These are phyloP conservation scores for Basipetospora chlamydospora DNA, from an alignment of 2,329 filamentous ascomycete genomes.

Conservation along the genomic window DNA sequence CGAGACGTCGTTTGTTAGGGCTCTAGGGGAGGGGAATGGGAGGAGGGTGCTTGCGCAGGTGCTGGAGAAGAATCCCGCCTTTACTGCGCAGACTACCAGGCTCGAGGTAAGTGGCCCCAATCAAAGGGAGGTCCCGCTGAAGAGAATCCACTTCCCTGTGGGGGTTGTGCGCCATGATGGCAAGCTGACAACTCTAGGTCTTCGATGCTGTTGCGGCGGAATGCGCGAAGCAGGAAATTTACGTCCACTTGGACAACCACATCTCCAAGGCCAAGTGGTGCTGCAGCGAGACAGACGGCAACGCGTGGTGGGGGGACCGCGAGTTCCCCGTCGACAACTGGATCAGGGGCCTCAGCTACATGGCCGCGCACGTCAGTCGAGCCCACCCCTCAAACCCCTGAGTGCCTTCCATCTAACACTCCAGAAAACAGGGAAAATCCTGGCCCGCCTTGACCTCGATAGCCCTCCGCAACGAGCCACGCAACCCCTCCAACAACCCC, in stretches of 20 bases:
- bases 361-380: conserved; percentile 38
- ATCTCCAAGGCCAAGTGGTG: conserved; percentile 45
- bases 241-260: conserved; percentile 47
- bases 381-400: not conserved
- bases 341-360: conserved; percentile 43
- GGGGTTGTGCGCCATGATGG: too few species aligned
- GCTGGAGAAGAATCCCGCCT: conserved; percentile 39
- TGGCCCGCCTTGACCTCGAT: conserved; percentile 35
- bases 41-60: conserved; percentile 34
- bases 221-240: conserved; percentile 37
- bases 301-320: conserved; percentile 46
- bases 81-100: conserved; percentile 38
- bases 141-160: too few species aligned
- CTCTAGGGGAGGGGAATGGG: conserved; percentile 37
- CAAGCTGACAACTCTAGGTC: too few species aligned
- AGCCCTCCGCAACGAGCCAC: conserved; percentile 39
- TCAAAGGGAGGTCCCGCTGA: not conserved
- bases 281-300: conserved; percentile 38
- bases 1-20: conserved; percentile 26
- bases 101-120: conserved; percentile 22
- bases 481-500: conserved; percentile 24
- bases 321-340: conserved; percentile 45
- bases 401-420: not conserved
- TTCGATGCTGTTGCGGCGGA: conserved; percentile 50
- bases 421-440: conserved; percentile 20